These are phyloP conservation scores for Russula griseocarnosa DNA, from an alignment of 768 basidiomycete genomes.

Conservation along the genomic window DNA sequence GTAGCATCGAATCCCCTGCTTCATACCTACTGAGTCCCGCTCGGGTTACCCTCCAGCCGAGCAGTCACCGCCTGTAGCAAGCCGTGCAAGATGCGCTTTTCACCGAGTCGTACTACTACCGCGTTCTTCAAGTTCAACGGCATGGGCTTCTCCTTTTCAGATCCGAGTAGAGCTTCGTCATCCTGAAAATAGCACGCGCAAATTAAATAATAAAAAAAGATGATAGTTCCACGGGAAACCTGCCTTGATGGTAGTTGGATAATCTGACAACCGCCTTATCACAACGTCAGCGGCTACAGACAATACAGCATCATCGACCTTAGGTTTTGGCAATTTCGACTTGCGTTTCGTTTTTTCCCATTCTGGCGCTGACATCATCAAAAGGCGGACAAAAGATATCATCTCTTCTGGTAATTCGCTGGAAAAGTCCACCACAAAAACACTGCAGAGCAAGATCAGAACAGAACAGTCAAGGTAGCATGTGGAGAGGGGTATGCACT, in stretches of 20 bases:
- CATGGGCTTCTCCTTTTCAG: constrained; percentile 29
- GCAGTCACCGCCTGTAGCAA: constrained; percentile 4
- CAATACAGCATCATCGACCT: constrained; percentile 47
- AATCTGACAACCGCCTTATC: constrained; percentile 47
- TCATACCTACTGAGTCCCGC: background rate
- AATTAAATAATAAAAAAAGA: background rate
- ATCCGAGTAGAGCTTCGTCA: constrained; percentile 44
- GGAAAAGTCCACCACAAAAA: constrained; percentile 53
- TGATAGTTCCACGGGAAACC: constrained; percentile 28
- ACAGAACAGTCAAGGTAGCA: background rate
- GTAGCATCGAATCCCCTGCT: no score
- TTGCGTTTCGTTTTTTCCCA: constrained; percentile 59
- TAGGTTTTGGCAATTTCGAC: constrained; percentile 72
- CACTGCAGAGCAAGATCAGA: constrained; percentile 37
- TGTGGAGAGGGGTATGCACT: constrained; percentile 48
- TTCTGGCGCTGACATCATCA: constrained; percentile 52
- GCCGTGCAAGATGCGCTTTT: constrained; percentile 61
- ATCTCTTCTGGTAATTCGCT: constrained; percentile 52
- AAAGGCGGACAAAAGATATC: constrained; percentile 60
- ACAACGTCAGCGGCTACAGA: constrained; percentile 49
- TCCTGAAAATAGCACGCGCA: constrained; percentile 37
- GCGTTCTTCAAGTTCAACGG: constrained; percentile 55
- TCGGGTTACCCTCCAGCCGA: background rate
- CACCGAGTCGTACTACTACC: constrained; percentile 69
- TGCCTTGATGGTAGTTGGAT: constrained; percentile 59